Evolutionary conservation across 805 yeast genomes (phyloP), one percentile per base, ranked within the genome.

Genomic region (Yamadazyma philogaea): DNA sequence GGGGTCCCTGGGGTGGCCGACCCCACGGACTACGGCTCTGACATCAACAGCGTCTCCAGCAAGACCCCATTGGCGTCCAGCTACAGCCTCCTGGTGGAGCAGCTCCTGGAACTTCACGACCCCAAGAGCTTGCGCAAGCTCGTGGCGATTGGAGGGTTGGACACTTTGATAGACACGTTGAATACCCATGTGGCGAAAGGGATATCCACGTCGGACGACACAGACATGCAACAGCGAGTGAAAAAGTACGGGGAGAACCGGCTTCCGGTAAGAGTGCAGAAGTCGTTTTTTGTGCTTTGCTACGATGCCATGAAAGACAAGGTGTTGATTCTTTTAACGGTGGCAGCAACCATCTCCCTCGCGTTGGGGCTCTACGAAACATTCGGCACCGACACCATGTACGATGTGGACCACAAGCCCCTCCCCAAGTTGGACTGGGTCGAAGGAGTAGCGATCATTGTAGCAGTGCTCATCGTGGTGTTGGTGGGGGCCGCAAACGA

Each of bases 391-490:
- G 89, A 84, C 0, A 72, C 87, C 0, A 80, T 79, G 56, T 77
- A 77, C 53, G 96, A 91, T 60, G 80, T 77, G 5, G 87, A 87
- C 49, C 96, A 96, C 20, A 72, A 79, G 17, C 71, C 79, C 16
- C 61, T 81, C 42, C 96, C 97, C 14, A 78, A 81, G 54, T 95
- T 93, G 24, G 96, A 91, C 55, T 93, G 98, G 97, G 96, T 95
- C 37, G 99, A 93, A 70, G 99, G 99, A 53, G 96, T 90, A 30
- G 99, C 99, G 31, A 93, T 93, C 58, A 78, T 93, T 52, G 84
- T 84, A 3, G 99, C 99, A 16, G 86, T 93, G 18, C 55, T 79
- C 4, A 91, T 93, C 46, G 98, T 93, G 26, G 96, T 91, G 4
- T 50, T 87, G 2, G 99, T 95, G 11, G 96, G 97, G 38, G 93